phyloP scores from a whole-genome alignment of 129 eudicot genomes.

The Heracleum sosnowskyi region DNA sequence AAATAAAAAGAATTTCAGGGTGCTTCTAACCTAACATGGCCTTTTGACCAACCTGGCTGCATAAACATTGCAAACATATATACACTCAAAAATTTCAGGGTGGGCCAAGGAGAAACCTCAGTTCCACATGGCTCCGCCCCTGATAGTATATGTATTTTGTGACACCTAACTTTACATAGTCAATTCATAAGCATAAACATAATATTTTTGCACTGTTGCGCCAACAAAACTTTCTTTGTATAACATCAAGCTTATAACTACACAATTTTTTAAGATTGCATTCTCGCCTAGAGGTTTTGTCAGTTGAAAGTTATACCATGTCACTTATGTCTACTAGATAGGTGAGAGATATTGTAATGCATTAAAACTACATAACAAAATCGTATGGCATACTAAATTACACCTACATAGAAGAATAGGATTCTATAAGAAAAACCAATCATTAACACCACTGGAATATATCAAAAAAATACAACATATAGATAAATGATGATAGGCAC shows the following conservation, averaged over 20 bases:
- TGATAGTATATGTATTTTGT: not conserved
- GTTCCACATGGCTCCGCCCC: not conserved
- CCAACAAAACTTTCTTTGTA: not conserved
- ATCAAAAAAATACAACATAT: not conserved
- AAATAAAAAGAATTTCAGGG: not conserved
- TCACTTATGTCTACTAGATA: not conserved
- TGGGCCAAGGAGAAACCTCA: not conserved
- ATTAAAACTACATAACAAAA: not conserved
- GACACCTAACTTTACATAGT: not conserved
- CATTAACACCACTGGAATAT: not conserved
- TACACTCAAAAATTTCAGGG: not conserved
- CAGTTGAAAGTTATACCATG: not conserved
- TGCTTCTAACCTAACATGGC: not conserved
- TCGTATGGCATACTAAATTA: not conserved
- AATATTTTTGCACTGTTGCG: not conserved
- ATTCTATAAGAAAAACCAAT: not conserved
- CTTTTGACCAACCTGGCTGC: not conserved
- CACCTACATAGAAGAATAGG: not conserved
- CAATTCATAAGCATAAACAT: not conserved
- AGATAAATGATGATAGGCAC: not conserved
- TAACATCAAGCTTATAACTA: not conserved
- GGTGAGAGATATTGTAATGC: not conserved
- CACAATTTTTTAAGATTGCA: not conserved
- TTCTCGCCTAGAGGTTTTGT: not conserved
- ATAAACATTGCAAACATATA: not conserved